These are phyloP conservation scores for Apiotrichum montevideense DNA, from an alignment of 1,284 basidiomycete species.

Conservation along the genomic window DNA sequence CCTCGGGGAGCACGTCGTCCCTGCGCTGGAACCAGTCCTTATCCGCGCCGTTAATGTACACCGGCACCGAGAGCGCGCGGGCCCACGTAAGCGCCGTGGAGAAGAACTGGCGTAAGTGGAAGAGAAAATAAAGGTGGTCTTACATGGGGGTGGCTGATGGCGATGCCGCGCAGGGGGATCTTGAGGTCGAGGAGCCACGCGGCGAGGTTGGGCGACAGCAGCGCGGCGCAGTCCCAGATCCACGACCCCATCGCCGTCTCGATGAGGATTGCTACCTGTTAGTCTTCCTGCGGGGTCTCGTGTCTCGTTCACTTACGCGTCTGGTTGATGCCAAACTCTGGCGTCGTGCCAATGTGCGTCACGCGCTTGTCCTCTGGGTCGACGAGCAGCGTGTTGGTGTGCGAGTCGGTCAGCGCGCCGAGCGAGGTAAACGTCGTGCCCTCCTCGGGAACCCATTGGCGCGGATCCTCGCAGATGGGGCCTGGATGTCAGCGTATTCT, in stretches of 20 bases:
- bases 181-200: too few relatives aligned
- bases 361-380: slow-evolving; percentile 22
- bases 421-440: slow-evolving; percentile 42
- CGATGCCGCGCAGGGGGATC: too few relatives aligned
- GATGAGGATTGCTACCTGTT: too few relatives aligned
- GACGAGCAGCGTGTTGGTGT: too few relatives aligned
- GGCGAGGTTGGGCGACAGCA: too few relatives aligned
- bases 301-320: slow-evolving; percentile 31
- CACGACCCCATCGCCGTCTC: too few relatives aligned
- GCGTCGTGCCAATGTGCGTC: slow-evolving; percentile 31
- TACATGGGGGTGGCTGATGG: too few relatives aligned
- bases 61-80: too few relatives aligned
- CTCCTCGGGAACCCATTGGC: slow-evolving; percentile 35
- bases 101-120: slow-evolving; percentile 25
- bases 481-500: slow-evolving; percentile 11
- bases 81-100: slow-evolving; percentile 22
- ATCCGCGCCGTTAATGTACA: too few relatives aligned
- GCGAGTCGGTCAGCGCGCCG: slow-evolving; percentile 15
- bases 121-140: slow-evolving; percentile 26
- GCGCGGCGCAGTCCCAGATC: too few relatives aligned
- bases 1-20: not conserved
- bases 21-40: too few relatives aligned
- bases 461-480: slow-evolving; percentile 33
- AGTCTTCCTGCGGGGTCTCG: slow-evolving; percentile 3
- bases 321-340: slow-evolving; percentile 41